Percentiles rank a stretch among this genome's conserved stretches.
Conservation (phyloP, 352 stramenopile species). For the Phytophthora kernoviae region DNA sequence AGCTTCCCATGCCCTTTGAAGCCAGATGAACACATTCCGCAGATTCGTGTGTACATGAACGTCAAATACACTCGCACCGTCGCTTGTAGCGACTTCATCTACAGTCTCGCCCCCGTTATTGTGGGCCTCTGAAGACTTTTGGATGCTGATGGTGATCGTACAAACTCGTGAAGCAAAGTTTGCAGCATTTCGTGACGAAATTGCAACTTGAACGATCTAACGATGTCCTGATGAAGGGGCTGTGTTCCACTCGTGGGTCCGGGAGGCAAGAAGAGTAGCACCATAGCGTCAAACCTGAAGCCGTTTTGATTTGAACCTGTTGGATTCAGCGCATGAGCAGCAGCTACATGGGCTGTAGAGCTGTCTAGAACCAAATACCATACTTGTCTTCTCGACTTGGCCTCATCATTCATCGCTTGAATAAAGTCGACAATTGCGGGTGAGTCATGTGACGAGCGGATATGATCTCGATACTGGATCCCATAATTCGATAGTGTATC, state of each 20-base stretch:
- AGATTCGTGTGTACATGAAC: constrained; percentile 50
- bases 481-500: constrained; percentile 40
- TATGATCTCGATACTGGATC: constrained; percentile 51
- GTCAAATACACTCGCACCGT: constrained; percentile 34
- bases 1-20: constrained; percentile 52
- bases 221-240: constrained; percentile 65
- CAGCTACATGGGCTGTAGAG: constrained; percentile 65
- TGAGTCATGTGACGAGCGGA: constrained; percentile 58
- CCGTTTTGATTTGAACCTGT: constrained; percentile 59
- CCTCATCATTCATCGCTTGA: constrained; percentile 63
- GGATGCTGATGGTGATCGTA: constrained; percentile 13
- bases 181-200: constrained; percentile 69
- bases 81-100: constrained; percentile 4
- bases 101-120: constrained; percentile 9
- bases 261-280: constrained; percentile 69
- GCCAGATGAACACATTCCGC: constrained; percentile 47
- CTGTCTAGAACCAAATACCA: constrained; percentile 78
- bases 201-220: constrained; percentile 60
- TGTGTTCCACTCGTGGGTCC: constrained; percentile 41
- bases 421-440: constrained; percentile 58
- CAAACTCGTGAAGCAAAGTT: constrained; percentile 43
- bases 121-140: constrained; percentile 3
- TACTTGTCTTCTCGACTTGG: constrained; percentile 55
- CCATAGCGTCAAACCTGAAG: constrained; percentile 68
- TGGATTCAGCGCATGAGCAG: constrained; percentile 62